These are phyloP conservation scores for Craspedostauros australis DNA, from an alignment of 108 stramenopile species.

Conservation along the genomic window DNA sequence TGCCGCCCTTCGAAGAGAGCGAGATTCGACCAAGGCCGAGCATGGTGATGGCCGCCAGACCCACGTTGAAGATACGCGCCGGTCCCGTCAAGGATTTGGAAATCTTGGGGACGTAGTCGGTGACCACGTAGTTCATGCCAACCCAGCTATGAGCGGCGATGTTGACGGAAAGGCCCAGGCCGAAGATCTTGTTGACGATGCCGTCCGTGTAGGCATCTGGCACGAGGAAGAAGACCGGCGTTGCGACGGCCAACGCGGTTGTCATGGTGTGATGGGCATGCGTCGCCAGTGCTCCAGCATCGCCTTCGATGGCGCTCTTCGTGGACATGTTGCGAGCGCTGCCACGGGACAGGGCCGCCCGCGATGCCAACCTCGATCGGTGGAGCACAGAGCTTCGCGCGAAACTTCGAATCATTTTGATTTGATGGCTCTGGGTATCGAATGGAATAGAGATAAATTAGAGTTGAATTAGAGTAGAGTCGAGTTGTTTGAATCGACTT, in stretches of 20 bases:
- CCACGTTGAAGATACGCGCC: constrained; percentile 64
- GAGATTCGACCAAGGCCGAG: constrained; percentile 61
- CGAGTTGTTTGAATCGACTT: too few relatives aligned
- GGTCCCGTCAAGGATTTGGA: constrained; percentile 61
- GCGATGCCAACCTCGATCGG: too few relatives aligned
- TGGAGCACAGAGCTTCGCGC: too few relatives aligned
- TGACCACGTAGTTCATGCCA: constrained; percentile 87
- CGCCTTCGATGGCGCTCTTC: too few relatives aligned
- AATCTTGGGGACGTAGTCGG: constrained; percentile 92
- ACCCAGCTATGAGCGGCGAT: constrained; percentile 85
- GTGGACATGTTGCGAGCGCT: too few relatives aligned
- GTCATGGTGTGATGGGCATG: constrained; percentile 70
- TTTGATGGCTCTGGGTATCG: too few relatives aligned
- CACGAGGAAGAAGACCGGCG: constrained; percentile 60
- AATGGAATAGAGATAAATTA: too few relatives aligned
- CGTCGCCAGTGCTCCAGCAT: constrained; percentile 66
- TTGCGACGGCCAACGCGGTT: constrained; percentile 48
- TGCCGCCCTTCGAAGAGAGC: constrained; percentile 51
- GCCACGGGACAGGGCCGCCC: too few relatives aligned
- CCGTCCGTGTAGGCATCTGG: constrained; percentile 55
- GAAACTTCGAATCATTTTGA: too few relatives aligned
- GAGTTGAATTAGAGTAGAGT: too few relatives aligned
- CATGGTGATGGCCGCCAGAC: constrained; percentile 52
- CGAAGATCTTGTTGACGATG: constrained; percentile 61
- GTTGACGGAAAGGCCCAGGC: constrained; percentile 55